A percentile compares a stretch with the other conserved stretches of the same genome.
Conservation (phyloP, 495 filamentous ascomycete genomes). For the Trichodelitschia bisporula region DNA sequence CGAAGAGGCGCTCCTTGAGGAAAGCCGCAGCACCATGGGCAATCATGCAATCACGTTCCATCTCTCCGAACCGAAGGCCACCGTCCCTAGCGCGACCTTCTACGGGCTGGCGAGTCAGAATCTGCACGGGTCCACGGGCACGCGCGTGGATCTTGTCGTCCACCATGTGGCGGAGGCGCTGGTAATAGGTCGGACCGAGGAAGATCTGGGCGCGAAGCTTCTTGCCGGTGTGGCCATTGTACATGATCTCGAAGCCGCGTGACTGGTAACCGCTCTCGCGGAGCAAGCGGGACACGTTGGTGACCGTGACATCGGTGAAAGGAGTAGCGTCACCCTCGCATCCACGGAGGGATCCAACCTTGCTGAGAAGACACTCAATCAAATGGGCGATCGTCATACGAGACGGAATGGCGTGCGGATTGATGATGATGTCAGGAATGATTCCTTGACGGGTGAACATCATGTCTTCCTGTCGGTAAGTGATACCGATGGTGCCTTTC, state of each 20-base stretch:
- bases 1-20: constrained; percentile 90
- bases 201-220: constrained; percentile 90
- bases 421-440: constrained; percentile 91
- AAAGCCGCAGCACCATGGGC: constrained; percentile 90
- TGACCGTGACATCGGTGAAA: constrained; percentile 93
- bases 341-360: constrained; percentile 73
- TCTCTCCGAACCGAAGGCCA: constrained; percentile 97
- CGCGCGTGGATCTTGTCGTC: constrained; percentile 99
- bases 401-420: constrained; percentile 96
- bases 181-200: constrained; percentile 95
- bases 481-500: constrained; percentile 97
- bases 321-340: constrained; percentile 93
- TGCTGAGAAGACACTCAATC: constrained; percentile 93
- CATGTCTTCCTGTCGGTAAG: constrained; percentile 94
- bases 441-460: constrained; percentile 86
- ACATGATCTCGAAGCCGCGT: constrained; percentile 95
- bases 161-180: constrained; percentile 96
- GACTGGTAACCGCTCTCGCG: constrained; percentile 84
- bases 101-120: constrained; percentile 92
- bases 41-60: constrained; percentile 99
- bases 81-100: constrained; percentile 95
- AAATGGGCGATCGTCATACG: constrained; percentile 99
- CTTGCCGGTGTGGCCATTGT: constrained; percentile 84
- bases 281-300: constrained; percentile 75
- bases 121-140: constrained; percentile 83